A percentile compares a stretch with the other conserved stretches of the same genome.
phyloP scores from a whole-genome alignment of 2,329 filamentous ascomycete species.

The Beauveria caledonica region DNA sequence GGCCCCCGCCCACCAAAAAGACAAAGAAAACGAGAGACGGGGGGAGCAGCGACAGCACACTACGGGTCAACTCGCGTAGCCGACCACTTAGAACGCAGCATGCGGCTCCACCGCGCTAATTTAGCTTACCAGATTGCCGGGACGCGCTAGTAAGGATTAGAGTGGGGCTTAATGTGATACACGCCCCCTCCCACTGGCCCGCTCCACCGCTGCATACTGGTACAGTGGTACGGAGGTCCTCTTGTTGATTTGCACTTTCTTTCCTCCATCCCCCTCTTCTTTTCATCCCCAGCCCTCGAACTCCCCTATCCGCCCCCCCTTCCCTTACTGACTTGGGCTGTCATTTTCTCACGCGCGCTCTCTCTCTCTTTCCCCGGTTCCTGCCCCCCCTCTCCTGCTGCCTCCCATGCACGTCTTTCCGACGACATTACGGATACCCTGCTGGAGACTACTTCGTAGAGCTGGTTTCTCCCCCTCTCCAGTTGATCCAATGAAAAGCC shows the following conservation, averaged over 20 bases:
- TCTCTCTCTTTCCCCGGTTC: neutral
- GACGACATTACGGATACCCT: neutral
- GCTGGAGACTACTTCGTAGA: neutral
- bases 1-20: neutral
- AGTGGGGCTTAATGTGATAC: neutral
- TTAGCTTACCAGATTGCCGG: slow-evolving; percentile 30
- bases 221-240: too few relatives aligned
- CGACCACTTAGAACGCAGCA: slow-evolving; percentile 20
- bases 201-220: neutral
- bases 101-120: slow-evolving; percentile 15
- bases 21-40: neutral
- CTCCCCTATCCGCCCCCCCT: too few relatives aligned
- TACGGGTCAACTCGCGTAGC: neutral
- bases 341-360: too few relatives aligned
- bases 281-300: neutral
- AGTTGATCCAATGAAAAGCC: neutral
- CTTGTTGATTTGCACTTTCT: too few relatives aligned
- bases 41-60: neutral
- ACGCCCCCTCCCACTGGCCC: slow-evolving; percentile 1
- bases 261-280: neutral
- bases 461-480: neutral
- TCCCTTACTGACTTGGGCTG: too few relatives aligned
- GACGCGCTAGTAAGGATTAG: slow-evolving; percentile 24
- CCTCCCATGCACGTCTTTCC: neutral
- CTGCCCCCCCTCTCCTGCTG: neutral